Percentiles rank a stretch among this genome's conserved stretches.
phyloP scores from a whole-genome alignment of 495 filamentous ascomycete genomes.

The Hypoxylon intermedium region DNA sequence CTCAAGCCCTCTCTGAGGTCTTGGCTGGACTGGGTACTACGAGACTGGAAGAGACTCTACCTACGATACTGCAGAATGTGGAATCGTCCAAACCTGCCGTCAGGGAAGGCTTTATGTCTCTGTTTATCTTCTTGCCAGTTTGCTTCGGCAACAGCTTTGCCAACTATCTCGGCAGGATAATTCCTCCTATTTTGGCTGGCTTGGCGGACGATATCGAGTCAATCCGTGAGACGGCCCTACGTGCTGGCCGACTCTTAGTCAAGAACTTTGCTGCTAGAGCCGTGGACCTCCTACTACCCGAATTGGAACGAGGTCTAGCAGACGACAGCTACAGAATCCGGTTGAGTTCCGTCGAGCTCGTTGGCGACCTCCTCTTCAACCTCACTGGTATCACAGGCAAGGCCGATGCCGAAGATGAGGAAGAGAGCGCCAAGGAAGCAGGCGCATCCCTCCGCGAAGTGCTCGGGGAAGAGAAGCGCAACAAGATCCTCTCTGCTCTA shows the following conservation, averaged over 20 bases:
- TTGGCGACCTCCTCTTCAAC: constrained; percentile 96
- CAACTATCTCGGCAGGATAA: constrained; percentile 92
- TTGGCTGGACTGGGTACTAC: constrained; percentile 92
- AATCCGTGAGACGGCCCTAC: constrained; percentile 90
- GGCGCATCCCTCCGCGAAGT: constrained; percentile 90
- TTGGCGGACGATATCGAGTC: constrained; percentile 95
- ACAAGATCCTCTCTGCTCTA: constrained; percentile 91
- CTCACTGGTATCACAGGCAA: constrained; percentile 92
- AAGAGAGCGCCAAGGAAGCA: constrained; percentile 81
- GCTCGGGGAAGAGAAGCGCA: constrained; percentile 91
- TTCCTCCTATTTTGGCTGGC: constrained; percentile 92
- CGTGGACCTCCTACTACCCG: constrained; percentile 90
- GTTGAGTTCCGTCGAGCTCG: constrained; percentile 95
- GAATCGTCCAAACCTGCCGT: constrained; percentile 88
- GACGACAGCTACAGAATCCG: constrained; percentile 96
- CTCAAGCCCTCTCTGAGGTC: constrained; percentile 95
- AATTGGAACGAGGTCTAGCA: constrained; percentile 92
- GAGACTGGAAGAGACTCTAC: constrained; percentile 92
- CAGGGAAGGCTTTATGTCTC: constrained; percentile 97
- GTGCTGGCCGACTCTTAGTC: constrained; percentile 90
- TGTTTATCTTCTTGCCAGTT: constrained; percentile 98
- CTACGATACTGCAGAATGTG: constrained; percentile 95
- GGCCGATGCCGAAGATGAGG: constrained; percentile 73
- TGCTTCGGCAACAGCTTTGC: constrained; percentile 99
- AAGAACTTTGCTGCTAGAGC: constrained; percentile 97